A percentile compares a stretch with the other conserved stretches of the same genome.
Conservation (phyloP, 805 yeast genomes). For the Priceomyces fermenticarens region DNA sequence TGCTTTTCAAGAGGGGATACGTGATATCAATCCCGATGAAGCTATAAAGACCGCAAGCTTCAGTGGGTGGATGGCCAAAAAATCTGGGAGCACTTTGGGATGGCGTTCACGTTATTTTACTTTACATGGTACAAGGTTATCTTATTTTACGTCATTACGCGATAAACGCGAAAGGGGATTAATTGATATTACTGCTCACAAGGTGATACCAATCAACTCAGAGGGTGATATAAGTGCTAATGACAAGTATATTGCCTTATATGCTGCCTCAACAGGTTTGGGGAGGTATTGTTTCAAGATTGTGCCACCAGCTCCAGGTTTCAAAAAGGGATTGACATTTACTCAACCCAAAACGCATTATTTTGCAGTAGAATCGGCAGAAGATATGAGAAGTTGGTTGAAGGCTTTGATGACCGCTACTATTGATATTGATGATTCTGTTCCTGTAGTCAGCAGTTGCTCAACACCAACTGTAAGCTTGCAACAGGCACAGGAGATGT, state of each 20-base stretch:
- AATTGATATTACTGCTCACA: conserved; percentile 93
- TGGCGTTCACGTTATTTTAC: conserved; percentile 90
- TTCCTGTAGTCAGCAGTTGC: conserved; percentile 89
- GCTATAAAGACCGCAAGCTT: conserved; percentile 72
- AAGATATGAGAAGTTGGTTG: conserved; percentile 95
- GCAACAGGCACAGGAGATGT: conserved; percentile 79
- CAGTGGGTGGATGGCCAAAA: conserved; percentile 96
- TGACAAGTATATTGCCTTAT: conserved; percentile 79
- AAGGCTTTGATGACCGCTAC: conserved; percentile 93
- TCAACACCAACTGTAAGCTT: conserved; percentile 93
- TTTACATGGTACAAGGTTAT: conserved; percentile 87
- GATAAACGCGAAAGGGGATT: conserved; percentile 88
- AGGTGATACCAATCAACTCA: conserved; percentile 66
- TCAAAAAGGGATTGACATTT: conserved; percentile 89
- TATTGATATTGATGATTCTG: conserved; percentile 89
- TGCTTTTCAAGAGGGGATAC: conserved; percentile 86
- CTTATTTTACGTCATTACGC: conserved; percentile 75
- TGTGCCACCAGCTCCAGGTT: conserved; percentile 97
- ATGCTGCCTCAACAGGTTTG: conserved; percentile 90
- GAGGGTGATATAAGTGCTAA: conserved; percentile 57
- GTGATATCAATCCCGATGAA: conserved; percentile 68
- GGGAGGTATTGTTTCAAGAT: conserved; percentile 92
- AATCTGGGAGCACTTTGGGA: conserved; percentile 72
- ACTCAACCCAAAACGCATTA: conserved; percentile 95
- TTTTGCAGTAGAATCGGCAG: conserved; percentile 89